phyloP scores from a whole-genome alignment of 345 rosid species.

The Citrus cavaleriei region DNA sequence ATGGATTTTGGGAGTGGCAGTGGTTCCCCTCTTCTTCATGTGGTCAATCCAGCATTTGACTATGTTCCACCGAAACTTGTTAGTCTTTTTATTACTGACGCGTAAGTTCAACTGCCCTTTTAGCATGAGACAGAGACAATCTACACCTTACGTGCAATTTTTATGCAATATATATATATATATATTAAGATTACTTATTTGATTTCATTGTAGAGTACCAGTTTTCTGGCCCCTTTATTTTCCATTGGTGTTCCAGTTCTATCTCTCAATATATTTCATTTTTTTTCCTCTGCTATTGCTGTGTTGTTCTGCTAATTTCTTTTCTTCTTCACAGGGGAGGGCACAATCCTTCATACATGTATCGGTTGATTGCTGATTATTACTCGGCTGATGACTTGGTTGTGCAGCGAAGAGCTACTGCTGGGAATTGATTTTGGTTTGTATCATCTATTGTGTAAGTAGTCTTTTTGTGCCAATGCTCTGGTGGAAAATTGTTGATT shows the following conservation, averaged over 20 bases:
- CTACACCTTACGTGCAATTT: background rate
- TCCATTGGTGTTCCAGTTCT: background rate
- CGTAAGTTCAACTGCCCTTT: conserved; percentile 52
- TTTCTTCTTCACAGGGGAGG: conserved; percentile 67
- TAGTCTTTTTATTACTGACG: conserved; percentile 94
- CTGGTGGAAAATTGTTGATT: background rate
- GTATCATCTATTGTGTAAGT: conserved; percentile 10
- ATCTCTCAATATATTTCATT: background rate
- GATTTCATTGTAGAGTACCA: background rate
- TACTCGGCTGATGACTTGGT: conserved; percentile 97
- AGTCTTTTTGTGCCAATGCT: background rate
- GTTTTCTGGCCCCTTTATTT: background rate
- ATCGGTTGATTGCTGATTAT: conserved; percentile 92
- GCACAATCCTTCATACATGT: conserved; percentile 96
- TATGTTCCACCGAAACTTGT: conserved; percentile 96
- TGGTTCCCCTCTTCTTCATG: conserved; percentile 81
- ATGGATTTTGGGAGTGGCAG: conserved; percentile 66
- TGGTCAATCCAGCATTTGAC: conserved; percentile 93
- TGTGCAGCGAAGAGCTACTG: conserved; percentile 44
- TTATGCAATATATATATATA: background rate
- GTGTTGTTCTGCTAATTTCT: background rate
- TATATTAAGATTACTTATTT: background rate
- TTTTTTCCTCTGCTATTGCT: background rate
- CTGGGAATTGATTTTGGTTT: conserved; percentile 24
- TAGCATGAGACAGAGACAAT: background rate